Evolutionary conservation across 129 eudicot species (phyloP).

Genomic region (Solidago caesia): DNA sequence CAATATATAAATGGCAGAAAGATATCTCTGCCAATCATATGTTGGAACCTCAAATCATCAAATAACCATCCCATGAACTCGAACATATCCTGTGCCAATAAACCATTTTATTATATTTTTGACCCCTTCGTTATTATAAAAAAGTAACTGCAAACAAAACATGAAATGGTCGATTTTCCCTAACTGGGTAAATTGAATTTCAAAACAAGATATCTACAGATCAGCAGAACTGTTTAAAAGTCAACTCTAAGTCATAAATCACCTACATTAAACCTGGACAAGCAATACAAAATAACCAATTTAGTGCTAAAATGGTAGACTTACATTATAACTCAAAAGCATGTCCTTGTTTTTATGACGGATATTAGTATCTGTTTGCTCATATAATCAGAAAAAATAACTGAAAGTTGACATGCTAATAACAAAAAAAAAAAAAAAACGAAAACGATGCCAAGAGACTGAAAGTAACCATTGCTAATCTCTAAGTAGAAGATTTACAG

Average conservation of each 20-base stretch:
- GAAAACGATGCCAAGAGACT: neutral
- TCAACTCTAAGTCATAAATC: neutral
- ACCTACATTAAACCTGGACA: neutral
- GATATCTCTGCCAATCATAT: neutral
- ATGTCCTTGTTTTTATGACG: neutral
- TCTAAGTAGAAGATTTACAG: slow-evolving; percentile 29
- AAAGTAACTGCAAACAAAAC: neutral
- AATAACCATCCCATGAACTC: slow-evolving; percentile 6
- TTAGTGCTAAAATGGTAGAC: neutral
- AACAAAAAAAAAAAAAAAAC: neutral
- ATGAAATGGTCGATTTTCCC: neutral
- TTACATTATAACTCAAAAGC: neutral
- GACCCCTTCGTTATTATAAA: neutral
- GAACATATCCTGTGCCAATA: slow-evolving; percentile 8
- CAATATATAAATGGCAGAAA: neutral
- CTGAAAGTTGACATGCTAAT: neutral
- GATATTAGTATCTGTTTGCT: neutral
- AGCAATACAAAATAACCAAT: neutral
- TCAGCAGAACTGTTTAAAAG: neutral
- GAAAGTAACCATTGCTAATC: slow-evolving; percentile 9
- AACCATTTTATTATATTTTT: neutral
- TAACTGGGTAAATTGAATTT: too few species aligned
- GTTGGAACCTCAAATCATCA: neutral
- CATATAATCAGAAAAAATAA: neutral
- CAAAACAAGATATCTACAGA: too few species aligned